Evolutionary conservation across 2,329 filamentous ascomycete genomes (phyloP), one percentile per base, ranked within the genome.

Genomic region (Emergomyces orientalis): DNA sequence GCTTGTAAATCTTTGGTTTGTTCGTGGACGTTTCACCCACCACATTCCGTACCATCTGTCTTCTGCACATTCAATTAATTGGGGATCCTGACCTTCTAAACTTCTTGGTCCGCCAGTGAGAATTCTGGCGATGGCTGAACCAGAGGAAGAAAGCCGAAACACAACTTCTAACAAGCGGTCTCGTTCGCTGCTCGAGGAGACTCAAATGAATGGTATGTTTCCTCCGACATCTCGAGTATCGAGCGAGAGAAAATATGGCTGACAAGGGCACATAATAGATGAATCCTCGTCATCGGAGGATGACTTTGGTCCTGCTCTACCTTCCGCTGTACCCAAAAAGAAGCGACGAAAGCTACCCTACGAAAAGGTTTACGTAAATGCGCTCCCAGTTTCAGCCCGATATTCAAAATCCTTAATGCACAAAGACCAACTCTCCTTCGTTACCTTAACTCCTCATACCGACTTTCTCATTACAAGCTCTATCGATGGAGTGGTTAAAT

Each of bases 401-500:
- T 99, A 99, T 78, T 96, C 89, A 63, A 96, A 92, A 72, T 97
- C 94, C 55, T 81, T 99, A 71, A 99, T 99, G 95, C 94, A 99
- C 82, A 92, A 93, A 78, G 94, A 99, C 69, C 91, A 96, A 77
- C 78, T 99, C 59, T 85, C 88, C 63, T 97, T 92, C 71, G 85
- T 90, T 66, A 95, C 88, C 14, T 87, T 96, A 74, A 96, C 95
- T 0, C 92, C 92, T 0, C 80, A 88, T 64, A 97, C 93, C 64
- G 94, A 97, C 69, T 99, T 99, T 73, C 81, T 99, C 45, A 94
- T 99, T 66, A 99, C 94, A 0, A 90, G 89, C 65, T 97, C 94
- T 0, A 79, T 90, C 52, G 94, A 99, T 73, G 95, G 95, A n/a
- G 88, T 93, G 0, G 93, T 97, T 69, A 99, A 99, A 76, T 99